phyloP scores from a whole-genome alignment of 202 grass and related monocot species.

The Zizania palustris region DNA sequence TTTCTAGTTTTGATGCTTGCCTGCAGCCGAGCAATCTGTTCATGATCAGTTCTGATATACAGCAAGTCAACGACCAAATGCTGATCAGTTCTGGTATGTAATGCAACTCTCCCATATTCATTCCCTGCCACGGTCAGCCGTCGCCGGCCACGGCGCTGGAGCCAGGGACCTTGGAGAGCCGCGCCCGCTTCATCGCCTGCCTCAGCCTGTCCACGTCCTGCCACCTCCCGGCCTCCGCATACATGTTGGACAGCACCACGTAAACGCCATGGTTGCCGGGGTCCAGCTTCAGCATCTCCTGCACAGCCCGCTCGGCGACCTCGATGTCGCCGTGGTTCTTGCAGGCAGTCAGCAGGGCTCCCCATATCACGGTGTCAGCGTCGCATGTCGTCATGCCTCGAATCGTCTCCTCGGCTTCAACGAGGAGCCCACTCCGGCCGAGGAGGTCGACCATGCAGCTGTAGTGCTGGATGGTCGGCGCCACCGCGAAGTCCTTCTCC shows the following conservation, averaged over 20 bases:
- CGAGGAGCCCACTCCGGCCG: constrained; percentile 46
- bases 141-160: constrained; percentile 39
- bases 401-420: constrained; percentile 61
- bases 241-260: constrained; percentile 73
- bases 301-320: constrained; percentile 49
- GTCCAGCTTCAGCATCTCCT: constrained; percentile 64
- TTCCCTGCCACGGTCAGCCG: background rate
- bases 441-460: constrained; percentile 80
- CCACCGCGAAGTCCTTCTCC: constrained; percentile 51
- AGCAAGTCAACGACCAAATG: background rate
- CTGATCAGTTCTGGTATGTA: background rate
- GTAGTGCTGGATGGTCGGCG: constrained; percentile 59
- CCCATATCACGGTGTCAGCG: constrained; percentile 50
- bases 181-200: constrained; percentile 50
- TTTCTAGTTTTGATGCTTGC: background rate
- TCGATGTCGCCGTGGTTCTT: constrained; percentile 57
- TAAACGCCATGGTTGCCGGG: constrained; percentile 57
- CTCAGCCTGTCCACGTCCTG: constrained; percentile 67
- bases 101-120: background rate
- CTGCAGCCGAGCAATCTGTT: background rate
- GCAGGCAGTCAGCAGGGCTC: constrained; percentile 62
- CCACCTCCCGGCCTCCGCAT: constrained; percentile 66
- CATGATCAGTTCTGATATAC: constrained; percentile 4
- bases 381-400: constrained; percentile 47
- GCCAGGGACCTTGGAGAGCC: constrained; percentile 54